Base-by-base conservation (phyloP, 169 alveolate genomes). In the Cyclospora cayetanensis region DNA sequence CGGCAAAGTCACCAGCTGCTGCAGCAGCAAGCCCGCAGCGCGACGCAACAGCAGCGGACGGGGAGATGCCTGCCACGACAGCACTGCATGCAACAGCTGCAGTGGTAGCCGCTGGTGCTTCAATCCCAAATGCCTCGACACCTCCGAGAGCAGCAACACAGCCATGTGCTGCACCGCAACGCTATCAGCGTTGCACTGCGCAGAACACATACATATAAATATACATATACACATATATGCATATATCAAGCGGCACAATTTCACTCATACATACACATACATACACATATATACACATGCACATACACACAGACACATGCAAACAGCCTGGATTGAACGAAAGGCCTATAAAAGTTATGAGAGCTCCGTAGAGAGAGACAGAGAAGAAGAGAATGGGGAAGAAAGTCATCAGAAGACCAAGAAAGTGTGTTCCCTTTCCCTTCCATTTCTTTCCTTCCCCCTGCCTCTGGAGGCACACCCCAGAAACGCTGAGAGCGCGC, bases 131-230 rank as follows among this genome's bases (percentile, higher is more conserved):
- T 70, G 83, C 37, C 83, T 70, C 31, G 83, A 70, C 53, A 70
- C 83, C 83, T 70, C 83, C 25, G 92, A n/a, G 39, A 86, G 70
- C 84, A 86, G 84, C n/a, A 63, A 65, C 85, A 86, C 72, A 2
- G 92, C 83, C 50, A 86, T 65, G 74, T 86, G 92, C 74, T 86
- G 92, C 74, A 86, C 39, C 29, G 84, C 85, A 41, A 86, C 79
- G 85, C 92, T 86, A 85, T 55, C 72, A 50, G 42, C 53, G 31
- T 63, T 53, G 41, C 60, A 34, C 74, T 50, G 80, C 27, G n/a
- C 68, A 25, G 20, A 25, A 2, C 92, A 5, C 65, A 86, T 50
- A 50, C 18, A 50, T 50, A 50, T 50, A 50, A 11, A 50, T 50
- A 50, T 50, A 18, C 60, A 50, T 18, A 50, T 50, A 11, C 9